These are phyloP conservation scores for Rhodotorula sp. DNA, from an alignment of 1,284 basidiomycete species.

Conservation along the genomic window DNA sequence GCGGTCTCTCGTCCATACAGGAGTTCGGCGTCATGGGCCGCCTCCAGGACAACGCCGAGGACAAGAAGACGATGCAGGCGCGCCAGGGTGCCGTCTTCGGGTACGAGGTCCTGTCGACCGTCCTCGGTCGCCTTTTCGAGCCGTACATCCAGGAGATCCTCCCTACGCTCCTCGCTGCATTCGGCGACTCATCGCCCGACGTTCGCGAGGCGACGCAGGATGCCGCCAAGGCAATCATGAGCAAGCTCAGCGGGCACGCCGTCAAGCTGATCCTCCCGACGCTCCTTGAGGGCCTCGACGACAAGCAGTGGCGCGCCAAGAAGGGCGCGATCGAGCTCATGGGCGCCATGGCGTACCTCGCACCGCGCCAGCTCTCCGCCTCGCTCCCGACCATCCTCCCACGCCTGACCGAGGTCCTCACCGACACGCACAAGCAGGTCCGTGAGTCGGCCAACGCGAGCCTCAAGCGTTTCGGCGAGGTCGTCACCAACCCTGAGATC, in stretches of 20 bases:
- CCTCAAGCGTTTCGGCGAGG: slow-evolving; percentile 94
- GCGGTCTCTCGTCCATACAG: slow-evolving; percentile 81
- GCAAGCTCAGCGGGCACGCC: slow-evolving; percentile 84
- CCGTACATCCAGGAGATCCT: slow-evolving; percentile 87
- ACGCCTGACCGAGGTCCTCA: slow-evolving; percentile 88
- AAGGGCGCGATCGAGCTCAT: slow-evolving; percentile 97
- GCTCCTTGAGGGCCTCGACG: slow-evolving; percentile 86
- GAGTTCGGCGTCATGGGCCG: slow-evolving; percentile 77
- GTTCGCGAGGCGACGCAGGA: slow-evolving; percentile 95
- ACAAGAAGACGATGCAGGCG: slow-evolving; percentile 83
- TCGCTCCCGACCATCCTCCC: slow-evolving; percentile 97
- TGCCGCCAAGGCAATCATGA: slow-evolving; percentile 92
- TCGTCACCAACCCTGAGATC: slow-evolving; percentile 65
- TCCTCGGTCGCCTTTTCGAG: slow-evolving; percentile 87
- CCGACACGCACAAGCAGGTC: slow-evolving; percentile 97
- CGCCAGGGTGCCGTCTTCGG: slow-evolving; percentile 95
- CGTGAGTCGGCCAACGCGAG: slow-evolving; percentile 90
- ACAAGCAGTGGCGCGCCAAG: slow-evolving; percentile 99
- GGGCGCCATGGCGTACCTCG: slow-evolving; percentile 98
- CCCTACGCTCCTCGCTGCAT: slow-evolving; percentile 80
- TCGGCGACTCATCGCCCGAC: slow-evolving; percentile 86
- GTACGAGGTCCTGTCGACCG: slow-evolving; percentile 85
- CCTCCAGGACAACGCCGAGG: slow-evolving; percentile 76
- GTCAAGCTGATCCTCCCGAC: slow-evolving; percentile 94
- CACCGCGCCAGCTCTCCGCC: slow-evolving; percentile 89